Percentiles rank a stretch among this genome's conserved stretches.
These are phyloP conservation scores for Suillus subaureus DNA, from an alignment of 768 basidiomycete species.

Conservation along the genomic window DNA sequence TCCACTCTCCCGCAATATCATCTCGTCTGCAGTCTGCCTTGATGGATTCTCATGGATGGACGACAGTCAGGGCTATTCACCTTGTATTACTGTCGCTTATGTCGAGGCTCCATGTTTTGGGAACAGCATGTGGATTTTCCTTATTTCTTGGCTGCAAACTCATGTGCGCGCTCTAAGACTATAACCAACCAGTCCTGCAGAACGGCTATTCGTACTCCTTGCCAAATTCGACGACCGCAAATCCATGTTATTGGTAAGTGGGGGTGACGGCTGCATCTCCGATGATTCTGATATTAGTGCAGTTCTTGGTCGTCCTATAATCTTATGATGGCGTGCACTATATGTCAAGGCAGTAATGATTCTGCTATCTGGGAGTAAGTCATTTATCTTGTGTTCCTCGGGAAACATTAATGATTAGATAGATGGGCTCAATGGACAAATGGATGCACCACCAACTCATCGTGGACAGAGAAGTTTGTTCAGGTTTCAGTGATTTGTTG, in stretches of 20 bases:
- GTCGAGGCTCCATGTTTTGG: constrained; percentile 31
- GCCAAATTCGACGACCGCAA: constrained; percentile 26
- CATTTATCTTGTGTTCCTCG: background rate
- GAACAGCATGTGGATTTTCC: constrained; percentile 20
- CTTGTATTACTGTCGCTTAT: constrained; percentile 31
- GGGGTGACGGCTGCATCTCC: background rate
- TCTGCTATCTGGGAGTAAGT: constrained; percentile 33
- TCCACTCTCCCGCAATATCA: constrained; percentile 14
- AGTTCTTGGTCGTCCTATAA: constrained; percentile 65
- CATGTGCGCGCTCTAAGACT: constrained; percentile 12
- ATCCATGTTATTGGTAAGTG: constrained; percentile 31
- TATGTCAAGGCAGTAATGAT: constrained; percentile 44
- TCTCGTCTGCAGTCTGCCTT: constrained; percentile 21
- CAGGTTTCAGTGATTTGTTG: background rate
- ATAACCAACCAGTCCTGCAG: constrained; percentile 28
- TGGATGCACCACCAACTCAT: background rate
- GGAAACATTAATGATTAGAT: background rate
- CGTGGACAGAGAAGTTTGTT: background rate
- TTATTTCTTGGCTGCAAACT: background rate
- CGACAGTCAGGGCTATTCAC: constrained; percentile 12
- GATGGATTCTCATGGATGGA: constrained; percentile 28
- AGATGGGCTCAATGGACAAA: constrained; percentile 25
- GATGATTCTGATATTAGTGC: background rate
- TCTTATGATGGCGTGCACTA: constrained; percentile 51
- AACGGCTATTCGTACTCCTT: constrained; percentile 19